phyloP scores from a whole-genome alignment of 306 rosid species.

The Vigna hirtella region DNA sequence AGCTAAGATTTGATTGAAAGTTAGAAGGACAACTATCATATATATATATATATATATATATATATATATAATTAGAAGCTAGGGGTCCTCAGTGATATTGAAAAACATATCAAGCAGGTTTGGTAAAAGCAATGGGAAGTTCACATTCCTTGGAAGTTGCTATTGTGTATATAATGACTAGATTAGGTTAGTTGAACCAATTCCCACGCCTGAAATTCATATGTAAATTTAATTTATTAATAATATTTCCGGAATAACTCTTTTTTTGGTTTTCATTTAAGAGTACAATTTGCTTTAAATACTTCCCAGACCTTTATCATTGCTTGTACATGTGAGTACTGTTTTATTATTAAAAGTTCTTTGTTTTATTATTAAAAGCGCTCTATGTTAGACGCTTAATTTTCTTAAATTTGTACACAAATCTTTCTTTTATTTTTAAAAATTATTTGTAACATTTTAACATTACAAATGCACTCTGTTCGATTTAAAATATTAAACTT shows the following conservation, averaged over 20 bases:
- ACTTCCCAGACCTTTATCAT: background rate
- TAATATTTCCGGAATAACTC: background rate
- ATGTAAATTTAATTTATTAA: constrained; percentile 44
- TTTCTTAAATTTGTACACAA: too few relatives aligned
- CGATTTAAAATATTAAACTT: too few relatives aligned
- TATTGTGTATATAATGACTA: constrained; percentile 42
- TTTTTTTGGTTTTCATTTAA: too few relatives aligned
- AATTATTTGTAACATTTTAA: too few relatives aligned
- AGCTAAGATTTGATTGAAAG: constrained; percentile 28
- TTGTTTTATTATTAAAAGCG: too few relatives aligned
- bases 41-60: background rate
- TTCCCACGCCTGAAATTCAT: constrained; percentile 2
- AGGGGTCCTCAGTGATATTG: constrained; percentile 12
- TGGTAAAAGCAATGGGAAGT: background rate
- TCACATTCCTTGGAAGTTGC: constrained; percentile 28
- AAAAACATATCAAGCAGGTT: constrained; percentile 27
- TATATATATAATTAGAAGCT: constrained; percentile 12
- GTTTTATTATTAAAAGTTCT: too few relatives aligned
- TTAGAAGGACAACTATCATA: constrained; percentile 8
- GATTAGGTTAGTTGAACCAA: constrained; percentile 36
- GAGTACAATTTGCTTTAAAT: background rate
- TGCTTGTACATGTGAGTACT: background rate
- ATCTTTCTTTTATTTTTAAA: too few relatives aligned
- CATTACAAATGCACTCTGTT: too few relatives aligned
- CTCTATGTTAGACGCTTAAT: too few relatives aligned